phyloP scores from a whole-genome alignment of 495 filamentous ascomycete species.

The Aspergillus mulundensis region DNA sequence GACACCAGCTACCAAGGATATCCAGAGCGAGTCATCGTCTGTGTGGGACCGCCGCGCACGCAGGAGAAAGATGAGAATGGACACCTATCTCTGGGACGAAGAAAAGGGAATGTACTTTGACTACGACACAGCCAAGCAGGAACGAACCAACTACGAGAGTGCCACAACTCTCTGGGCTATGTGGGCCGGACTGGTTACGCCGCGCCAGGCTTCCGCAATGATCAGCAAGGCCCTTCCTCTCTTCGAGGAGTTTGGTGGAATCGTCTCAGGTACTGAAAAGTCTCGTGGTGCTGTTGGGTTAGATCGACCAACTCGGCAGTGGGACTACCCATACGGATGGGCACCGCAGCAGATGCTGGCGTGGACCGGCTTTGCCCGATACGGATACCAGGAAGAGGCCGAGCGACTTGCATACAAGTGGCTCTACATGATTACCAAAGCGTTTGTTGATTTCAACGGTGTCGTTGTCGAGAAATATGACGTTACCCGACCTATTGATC shows the following conservation, averaged over 20 bases:
- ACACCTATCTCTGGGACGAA: constrained; percentile 89
- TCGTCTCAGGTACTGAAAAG: constrained; percentile 84
- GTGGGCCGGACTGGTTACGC: constrained; percentile 83
- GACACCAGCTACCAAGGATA: constrained; percentile 48
- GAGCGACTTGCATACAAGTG: constrained; percentile 89
- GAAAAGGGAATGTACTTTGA: constrained; percentile 94
- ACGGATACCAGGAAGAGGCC: constrained; percentile 85
- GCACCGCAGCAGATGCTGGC: constrained; percentile 98
- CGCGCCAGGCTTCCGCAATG: constrained; percentile 71
- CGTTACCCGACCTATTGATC: constrained; percentile 81
- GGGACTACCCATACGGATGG: constrained; percentile 98
- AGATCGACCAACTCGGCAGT: constrained; percentile 88
- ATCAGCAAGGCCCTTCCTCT: constrained; percentile 73
- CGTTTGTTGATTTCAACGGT: constrained; percentile 95
- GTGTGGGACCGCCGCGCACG: constrained; percentile 83
- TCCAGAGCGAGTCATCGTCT: constrained; percentile 71
- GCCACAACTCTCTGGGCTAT: constrained; percentile 95
- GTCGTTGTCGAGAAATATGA: constrained; percentile 99
- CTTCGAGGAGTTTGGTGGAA: constrained; percentile 80
- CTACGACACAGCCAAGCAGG: constrained; percentile 77
- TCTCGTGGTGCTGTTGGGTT: constrained; percentile 75
- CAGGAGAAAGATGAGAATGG: constrained; percentile 72
- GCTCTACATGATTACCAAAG: constrained; percentile 95
- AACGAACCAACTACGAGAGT: constrained; percentile 75
- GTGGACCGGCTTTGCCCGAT: constrained; percentile 85